These are phyloP conservation scores for Spathaspora sp. DNA, from an alignment of 1,139 yeast species.

Conservation along the genomic window DNA sequence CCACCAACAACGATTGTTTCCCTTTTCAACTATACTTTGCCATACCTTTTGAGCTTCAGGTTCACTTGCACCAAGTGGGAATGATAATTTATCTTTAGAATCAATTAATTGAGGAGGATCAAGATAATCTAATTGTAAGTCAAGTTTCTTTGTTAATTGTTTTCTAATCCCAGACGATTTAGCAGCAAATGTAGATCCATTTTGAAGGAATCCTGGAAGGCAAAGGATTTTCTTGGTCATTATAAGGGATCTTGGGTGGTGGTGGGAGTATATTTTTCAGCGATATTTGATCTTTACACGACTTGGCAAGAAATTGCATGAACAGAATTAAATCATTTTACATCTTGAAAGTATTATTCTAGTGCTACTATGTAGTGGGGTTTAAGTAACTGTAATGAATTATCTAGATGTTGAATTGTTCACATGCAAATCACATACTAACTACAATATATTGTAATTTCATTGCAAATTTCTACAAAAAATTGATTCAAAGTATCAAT, in stretches of 20 bases:
- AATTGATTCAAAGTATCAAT: background rate
- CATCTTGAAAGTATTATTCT: too few relatives aligned
- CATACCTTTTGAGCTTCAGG: slow-evolving; percentile 28
- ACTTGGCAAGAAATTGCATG: background rate
- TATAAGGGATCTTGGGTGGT: background rate
- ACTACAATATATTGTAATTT: too few relatives aligned
- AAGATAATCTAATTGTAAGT: slow-evolving; percentile 40
- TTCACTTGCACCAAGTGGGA: slow-evolving; percentile 25
- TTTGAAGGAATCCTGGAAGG: slow-evolving; percentile 56
- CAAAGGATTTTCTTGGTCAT: slow-evolving; percentile 25
- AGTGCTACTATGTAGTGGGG: too few relatives aligned
- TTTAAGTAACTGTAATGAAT: too few relatives aligned
- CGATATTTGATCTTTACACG: background rate
- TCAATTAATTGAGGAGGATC: slow-evolving; percentile 34
- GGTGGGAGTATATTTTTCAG: background rate
- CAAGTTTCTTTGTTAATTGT: slow-evolving; percentile 57
- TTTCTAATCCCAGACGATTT: slow-evolving; percentile 81
- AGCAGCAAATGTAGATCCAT: slow-evolving; percentile 70
- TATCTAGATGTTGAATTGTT: too few relatives aligned
- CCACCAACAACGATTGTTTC: slow-evolving; percentile 55
- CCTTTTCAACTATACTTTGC: slow-evolving; percentile 38
- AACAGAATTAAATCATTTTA: background rate
- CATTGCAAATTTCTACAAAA: background rate
- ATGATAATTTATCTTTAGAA: slow-evolving; percentile 28
- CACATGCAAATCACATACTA: too few relatives aligned